Evolutionary conservation across 768 basidiomycete genomes (phyloP).

Genomic region (Cyathus striatus): DNA sequence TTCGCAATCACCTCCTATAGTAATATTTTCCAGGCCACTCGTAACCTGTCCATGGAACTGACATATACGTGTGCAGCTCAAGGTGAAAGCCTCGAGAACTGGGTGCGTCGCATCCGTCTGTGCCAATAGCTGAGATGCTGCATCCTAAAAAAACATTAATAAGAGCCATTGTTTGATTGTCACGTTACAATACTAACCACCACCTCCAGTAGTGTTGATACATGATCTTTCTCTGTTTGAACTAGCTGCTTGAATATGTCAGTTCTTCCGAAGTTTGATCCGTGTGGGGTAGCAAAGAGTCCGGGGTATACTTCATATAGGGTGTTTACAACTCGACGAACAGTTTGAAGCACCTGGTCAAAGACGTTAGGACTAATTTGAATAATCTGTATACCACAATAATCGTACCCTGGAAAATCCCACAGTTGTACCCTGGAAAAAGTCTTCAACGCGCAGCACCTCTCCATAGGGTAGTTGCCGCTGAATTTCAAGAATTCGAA

Average conservation of each 20-base stretch:
- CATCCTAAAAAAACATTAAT: slow-evolving; percentile 18
- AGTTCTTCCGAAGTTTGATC: slow-evolving; percentile 15
- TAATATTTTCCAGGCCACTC: slow-evolving; percentile 8
- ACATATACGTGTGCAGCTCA: slow-evolving; percentile 19
- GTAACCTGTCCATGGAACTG: slow-evolving; percentile 20
- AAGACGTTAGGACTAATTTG: no score
- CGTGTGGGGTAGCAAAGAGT: slow-evolving; percentile 22
- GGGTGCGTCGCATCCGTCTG: slow-evolving; percentile 10
- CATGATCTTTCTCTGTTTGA: slow-evolving; percentile 26
- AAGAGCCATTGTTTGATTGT: neutral
- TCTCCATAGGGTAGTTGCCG: slow-evolving; percentile 30
- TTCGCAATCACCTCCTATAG: slow-evolving; percentile 5
- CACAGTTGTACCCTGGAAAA: slow-evolving; percentile 21
- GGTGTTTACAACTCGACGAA: slow-evolving; percentile 25
- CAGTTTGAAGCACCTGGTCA: slow-evolving; percentile 26
- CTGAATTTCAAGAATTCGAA: slow-evolving; percentile 27
- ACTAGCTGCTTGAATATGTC: slow-evolving; percentile 23
- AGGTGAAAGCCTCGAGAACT: slow-evolving; percentile 19
- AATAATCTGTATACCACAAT: neutral
- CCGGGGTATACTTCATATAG: slow-evolving; percentile 31
- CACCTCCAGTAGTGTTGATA: slow-evolving; percentile 18
- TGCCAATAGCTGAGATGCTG: slow-evolving; percentile 21
- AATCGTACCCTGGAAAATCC: slow-evolving; percentile 29
- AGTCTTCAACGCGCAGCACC: slow-evolving; percentile 31
- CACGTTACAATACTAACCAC: slow-evolving; percentile 15